Evolutionary conservation across 2,329 filamentous ascomycete species (phyloP), one percentile per base, ranked within the genome.

Genomic region (Gyromitra esculenta): DNA sequence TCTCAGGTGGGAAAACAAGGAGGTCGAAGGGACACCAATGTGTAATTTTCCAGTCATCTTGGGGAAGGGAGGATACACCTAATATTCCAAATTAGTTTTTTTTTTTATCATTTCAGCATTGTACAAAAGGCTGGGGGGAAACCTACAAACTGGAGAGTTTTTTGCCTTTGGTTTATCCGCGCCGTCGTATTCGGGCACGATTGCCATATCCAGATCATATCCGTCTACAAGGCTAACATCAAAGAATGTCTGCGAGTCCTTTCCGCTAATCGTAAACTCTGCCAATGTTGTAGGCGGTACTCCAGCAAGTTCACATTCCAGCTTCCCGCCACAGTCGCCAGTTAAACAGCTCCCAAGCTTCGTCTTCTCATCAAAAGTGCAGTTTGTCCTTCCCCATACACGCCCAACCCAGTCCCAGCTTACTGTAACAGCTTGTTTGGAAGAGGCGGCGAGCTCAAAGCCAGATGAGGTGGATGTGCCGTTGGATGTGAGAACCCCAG

Each of bases 161-260:
- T 72, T 72, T 5, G 66, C 63, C n/a, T 72, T 73, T 9, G 78
- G 78, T 54, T 75, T 78, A 11, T 73, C 77, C 1, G 56, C 71
- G 2, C 65, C 67, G 25, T 79, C 66, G 45, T 79, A 67, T 21
- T 70, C 72, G 0, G 79, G 79, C 18, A 75, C 74, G 81, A 89
- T 88, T 39, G 88, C 90, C 77, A 94, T 82, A 1, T 91, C 91
- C 0, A 95, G 84, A 82, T 95, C 95, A 86, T 95, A 95, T 63
- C 92, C 92, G 82, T 96, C 92, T 25, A 96, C 92, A 1, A 95
- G 86, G 52, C 91, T 94, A 78, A 96, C 92, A 83, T 96, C 92
- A 84, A 94, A 95, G 82, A 93, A 96, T 8, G 90, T 91, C 81
- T 94, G 91, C 25, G 86, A 85, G 56, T 87, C 84, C 39, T 91